Evolutionary conservation across 1,284 basidiomycete genomes (phyloP), one percentile per base, ranked within the genome.

Genomic region (Cryptococcus maquisensis): DNA sequence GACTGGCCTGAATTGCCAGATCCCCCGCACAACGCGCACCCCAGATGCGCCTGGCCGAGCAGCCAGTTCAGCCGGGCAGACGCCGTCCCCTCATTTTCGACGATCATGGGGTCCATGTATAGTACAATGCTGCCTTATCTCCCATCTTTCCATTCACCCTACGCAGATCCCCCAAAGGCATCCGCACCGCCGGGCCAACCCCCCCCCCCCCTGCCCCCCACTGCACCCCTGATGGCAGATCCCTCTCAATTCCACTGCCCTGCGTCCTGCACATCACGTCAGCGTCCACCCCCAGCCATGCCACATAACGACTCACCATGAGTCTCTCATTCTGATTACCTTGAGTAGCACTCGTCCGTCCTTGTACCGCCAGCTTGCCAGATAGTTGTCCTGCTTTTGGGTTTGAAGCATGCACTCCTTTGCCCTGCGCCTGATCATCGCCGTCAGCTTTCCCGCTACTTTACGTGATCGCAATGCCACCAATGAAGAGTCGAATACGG

Each of bases 321-420:
- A 73, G 60, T 21, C 71, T 56, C 44, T 70, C 67, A 24, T 71
- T 61, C n/a, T 49, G 37, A 13, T 52, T 44, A 40, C 55, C 49
- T 45, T 1, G 58, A 42, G 2, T 64, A 59, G 16, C 43, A 49
- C 20, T 49, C 8, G 57, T 55, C 55, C 57, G 66, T 37, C 66
- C 47, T 52, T 73, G 68, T 18, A 65, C 67, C 4, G 63, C 68
- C 2, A 77, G 61, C 51, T 77, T 73, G 23, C 67, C 62, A 13
- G 63, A 66, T 47, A 77, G 53, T 54, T 74, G 64, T 0, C 75
- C 75, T 9, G 71, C 62, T 46, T 71, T 74, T 2, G 72, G 68
- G 54, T 75, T 76, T 7, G 65, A 56, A 1, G 59, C 40, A 20
- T 66, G 65, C 1, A 77, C 72, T 28, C 75, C 75, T 51, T 73